A percentile compares a stretch with the other conserved stretches of the same genome.
These are phyloP conservation scores for Sapria himalayana DNA, from an alignment of 345 rosid genomes.

Conservation along the genomic window DNA sequence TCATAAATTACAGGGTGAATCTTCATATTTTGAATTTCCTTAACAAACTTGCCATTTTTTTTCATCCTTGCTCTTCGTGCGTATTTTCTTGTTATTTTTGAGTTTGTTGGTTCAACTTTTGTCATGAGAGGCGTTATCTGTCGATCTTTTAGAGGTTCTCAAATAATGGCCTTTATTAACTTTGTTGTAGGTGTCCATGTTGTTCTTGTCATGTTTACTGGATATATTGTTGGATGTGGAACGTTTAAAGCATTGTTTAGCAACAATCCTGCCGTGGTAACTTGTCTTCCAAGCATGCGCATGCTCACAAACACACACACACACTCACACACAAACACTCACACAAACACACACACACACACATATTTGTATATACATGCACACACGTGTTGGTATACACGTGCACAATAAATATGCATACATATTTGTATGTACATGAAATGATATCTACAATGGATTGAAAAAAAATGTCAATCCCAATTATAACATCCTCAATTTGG, in stretches of 20 bases:
- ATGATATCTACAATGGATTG: no score
- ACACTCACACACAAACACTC: no score
- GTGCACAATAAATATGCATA: background rate
- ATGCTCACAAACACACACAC: no score
- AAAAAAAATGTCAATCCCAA: no score
- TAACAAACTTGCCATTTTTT: background rate
- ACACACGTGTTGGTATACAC: no score
- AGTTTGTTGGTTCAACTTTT: background rate
- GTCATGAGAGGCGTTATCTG: background rate
- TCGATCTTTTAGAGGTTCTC: background rate
- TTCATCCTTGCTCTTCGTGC: no score
- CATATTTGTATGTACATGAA: background rate
- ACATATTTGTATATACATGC: no score
- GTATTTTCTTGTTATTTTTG: background rate
- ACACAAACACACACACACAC: no score
- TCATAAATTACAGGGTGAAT: background rate
- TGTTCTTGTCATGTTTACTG: conserved; percentile 70
- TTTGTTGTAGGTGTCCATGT: conserved; percentile 57
- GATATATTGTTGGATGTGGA: conserved; percentile 68
- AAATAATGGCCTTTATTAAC: background rate
- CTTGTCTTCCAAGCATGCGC: no score
- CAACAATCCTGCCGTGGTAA: conserved; percentile 52
- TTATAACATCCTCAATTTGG: no score
- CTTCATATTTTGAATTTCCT: background rate
- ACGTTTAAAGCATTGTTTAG: conserved; percentile 76